phyloP scores from a whole-genome alignment of 164 flowering plant genomes.

The Taxillus chinensis region DNA sequence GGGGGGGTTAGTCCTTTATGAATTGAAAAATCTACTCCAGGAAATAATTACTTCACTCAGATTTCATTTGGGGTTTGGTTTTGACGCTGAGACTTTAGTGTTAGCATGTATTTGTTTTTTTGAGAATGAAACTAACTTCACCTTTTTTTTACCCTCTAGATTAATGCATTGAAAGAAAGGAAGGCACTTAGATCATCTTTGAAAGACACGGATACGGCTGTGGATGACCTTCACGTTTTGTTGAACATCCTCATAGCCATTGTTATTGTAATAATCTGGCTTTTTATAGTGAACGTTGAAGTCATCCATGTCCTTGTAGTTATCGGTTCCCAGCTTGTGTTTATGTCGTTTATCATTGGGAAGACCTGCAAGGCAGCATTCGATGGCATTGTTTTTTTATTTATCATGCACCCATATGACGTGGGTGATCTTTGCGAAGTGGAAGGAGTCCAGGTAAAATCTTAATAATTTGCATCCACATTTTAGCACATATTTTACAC shows the following conservation, averaged over 20 bases:
- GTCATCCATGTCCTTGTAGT: constrained; percentile 10
- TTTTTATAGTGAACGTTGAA: constrained; percentile 18
- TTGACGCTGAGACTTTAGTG: no score
- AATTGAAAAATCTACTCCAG: no score
- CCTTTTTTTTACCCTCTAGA: constrained; percentile 8
- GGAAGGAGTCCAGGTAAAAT: constrained; percentile 11
- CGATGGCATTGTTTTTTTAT: constrained; percentile 15
- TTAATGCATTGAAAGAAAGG: constrained; percentile 21
- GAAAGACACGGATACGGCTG: constrained; percentile 37
- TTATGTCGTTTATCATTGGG: constrained; percentile 19
- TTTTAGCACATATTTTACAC: no score
- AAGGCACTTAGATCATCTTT: constrained; percentile 17
- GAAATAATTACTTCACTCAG: no score
- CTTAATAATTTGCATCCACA: no score
- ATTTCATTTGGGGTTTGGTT: no score
- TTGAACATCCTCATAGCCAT: constrained; percentile 15
- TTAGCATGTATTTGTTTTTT: no score
- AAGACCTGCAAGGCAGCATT: constrained; percentile 20
- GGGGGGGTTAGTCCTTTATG: no score
- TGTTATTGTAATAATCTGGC: constrained; percentile 15
- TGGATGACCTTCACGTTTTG: constrained; percentile 30
- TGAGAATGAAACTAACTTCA: no score
- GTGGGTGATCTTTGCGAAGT: constrained; percentile 15
- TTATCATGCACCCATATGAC: constrained; percentile 16
- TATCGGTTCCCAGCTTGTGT: constrained; percentile 16